Evolutionary conservation across 331 rosid genomes (phyloP).

Genomic region (Pyrus hybrid): DNA sequence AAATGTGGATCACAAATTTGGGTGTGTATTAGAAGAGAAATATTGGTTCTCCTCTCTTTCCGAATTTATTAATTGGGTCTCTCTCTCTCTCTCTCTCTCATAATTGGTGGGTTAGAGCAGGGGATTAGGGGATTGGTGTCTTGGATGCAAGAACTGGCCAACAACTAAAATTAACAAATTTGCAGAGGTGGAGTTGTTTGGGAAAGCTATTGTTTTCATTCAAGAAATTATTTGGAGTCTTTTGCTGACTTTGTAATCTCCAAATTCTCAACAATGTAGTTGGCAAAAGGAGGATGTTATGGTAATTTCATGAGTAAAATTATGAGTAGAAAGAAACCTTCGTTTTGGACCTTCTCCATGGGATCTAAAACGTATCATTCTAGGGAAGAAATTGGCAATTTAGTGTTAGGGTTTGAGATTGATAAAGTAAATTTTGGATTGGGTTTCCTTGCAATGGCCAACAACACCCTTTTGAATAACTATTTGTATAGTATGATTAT

Average conservation of each 20-base stretch:
- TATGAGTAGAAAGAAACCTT: no score
- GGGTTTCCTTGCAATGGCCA: no score
- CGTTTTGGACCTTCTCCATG: no score
- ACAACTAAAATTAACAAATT: slow-evolving; percentile 38
- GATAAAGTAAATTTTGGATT: no score
- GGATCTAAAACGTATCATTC: no score
- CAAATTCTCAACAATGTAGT: background rate
- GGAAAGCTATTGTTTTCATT: slow-evolving; percentile 2
- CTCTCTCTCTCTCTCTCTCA: slow-evolving; percentile 8
- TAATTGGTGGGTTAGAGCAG: no score
- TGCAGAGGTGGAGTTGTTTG: slow-evolving; percentile 16
- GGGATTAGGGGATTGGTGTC: slow-evolving; percentile 21
- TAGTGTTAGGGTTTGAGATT: no score
- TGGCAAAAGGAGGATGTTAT: no score
- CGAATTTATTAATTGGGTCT: no score
- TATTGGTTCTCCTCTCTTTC: background rate
- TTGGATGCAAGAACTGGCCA: slow-evolving; percentile 48
- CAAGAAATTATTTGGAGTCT: slow-evolving; percentile 9
- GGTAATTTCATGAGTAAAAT: background rate
- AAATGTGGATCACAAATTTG: slow-evolving; percentile 3
- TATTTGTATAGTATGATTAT: no score
- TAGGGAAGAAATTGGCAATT: no score
- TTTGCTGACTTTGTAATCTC: slow-evolving; percentile 9
- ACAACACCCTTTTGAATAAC: no score
- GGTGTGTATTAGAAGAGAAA: slow-evolving; percentile 16